Base-by-base conservation (phyloP, 2,329 filamentous ascomycete genomes). In the Fusarium zealandicum region DNA sequence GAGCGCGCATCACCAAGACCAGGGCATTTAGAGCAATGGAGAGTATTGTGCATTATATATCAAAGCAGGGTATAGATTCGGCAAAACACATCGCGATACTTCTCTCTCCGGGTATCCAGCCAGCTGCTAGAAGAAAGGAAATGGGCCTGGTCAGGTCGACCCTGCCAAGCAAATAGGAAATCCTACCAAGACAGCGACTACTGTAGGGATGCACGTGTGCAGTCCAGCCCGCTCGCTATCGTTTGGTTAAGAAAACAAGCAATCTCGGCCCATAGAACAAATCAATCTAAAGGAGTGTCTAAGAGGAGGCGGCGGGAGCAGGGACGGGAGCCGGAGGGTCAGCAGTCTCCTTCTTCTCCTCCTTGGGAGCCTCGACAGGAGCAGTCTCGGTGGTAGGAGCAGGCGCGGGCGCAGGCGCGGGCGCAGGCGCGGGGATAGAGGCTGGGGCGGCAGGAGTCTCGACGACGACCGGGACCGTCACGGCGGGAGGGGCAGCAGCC, bases 91-190 rank as follows among this genome's bases (percentile, higher is more conserved):
- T 66, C 58, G 57, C 64, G 53, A 49, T 57, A 48, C 53, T 64
- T 65, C 58, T 68, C 59, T 65, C 60, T 59, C 55, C 56, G 67
- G 67, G 70, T 72, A 72, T 72, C 68, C 70, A 70, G 68, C 67
- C 51, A 63, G 65, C 53, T 57, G 62, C 59, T 55, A 66, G 61
- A 61, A 63, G 35, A 65, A 61, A 68, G 58, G 53, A 35, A 52
- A 61, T 36, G 54, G 13, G 20, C 35, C 31, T 28, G 27, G 36
- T 9, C 41, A 59, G 35, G 41, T 22, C 10, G 10, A 42, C 28
- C 32, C 39, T 59, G 39, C 20, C 36, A 39, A 41, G 27, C 17
- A 38, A 54, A 22, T 49, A 14, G 36, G 28, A 31, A 41, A 35
- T 41, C 32, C 35, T 39, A 51, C 51, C 40, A 27, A 22, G 47